Base-by-base conservation (phyloP, 768 basidiomycete genomes). In the Lactarius tabidus region DNA sequence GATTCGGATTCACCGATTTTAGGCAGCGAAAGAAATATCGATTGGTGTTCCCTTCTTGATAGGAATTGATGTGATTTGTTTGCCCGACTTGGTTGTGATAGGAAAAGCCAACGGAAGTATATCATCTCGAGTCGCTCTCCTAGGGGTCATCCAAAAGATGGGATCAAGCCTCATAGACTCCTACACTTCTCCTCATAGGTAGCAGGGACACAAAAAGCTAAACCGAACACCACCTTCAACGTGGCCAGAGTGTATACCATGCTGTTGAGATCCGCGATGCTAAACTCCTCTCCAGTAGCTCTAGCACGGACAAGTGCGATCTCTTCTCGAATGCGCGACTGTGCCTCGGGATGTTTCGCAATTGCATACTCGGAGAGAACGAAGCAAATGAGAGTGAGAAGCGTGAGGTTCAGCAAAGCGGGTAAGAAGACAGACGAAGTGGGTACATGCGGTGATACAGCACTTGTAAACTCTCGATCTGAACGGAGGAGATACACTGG, bases 271-370 rank as follows among this genome's bases (percentile, higher is more conserved):
- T 53, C 65, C 6, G 45, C n/a, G 10, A 61, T 38, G 1, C 26
- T n/a, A 38, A 31, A 52, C 17, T 58, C 62, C 1, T 48, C 23
- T 12, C 31, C 17, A 6, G 8, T 28, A 18, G 68, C 61, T 20
- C 51, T n/a, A 3, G 53, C 56, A 20, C 56, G 62, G 3, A 41
- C n/a, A 28, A 33, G 48, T 1, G 36, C 29, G 15, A 63, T 52
- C 45, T 71, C 70, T 48, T 39, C 45, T 29, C 69, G 69, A 35
- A 71, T 63, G 26, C 43, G 33, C 43, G 33, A 8, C 56, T 57
- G 56, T 3, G 55, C 18, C 15, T 63, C 62, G 6, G 62, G 56
- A 33, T 58, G 38, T 8, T 63, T 58, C 2, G 62, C 56, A 14
- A 58, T 12, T 12, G 36, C 56, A 6, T 15, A n/a, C n/a, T n/a